phyloP scores from a whole-genome alignment of 2,329 filamentous ascomycete species.

The Raffaelea albimanens region DNA sequence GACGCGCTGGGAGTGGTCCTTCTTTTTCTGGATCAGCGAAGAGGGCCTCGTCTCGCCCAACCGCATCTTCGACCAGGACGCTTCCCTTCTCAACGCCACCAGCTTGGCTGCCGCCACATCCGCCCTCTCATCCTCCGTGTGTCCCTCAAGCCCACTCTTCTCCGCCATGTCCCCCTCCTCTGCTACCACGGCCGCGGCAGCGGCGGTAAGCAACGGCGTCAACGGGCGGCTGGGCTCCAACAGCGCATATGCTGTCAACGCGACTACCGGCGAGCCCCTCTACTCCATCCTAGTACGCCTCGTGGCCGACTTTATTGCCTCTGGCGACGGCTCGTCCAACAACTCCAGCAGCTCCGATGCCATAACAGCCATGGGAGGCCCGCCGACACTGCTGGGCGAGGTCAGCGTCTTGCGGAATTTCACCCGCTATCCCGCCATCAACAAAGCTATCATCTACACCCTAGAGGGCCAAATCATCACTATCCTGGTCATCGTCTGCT shows the following conservation, averaged over 20 bases:
- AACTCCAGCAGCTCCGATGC: slow-evolving; percentile 13
- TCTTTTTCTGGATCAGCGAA: slow-evolving; percentile 91
- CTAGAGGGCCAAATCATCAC: slow-evolving; percentile 94
- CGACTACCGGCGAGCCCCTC: slow-evolving; percentile 22
- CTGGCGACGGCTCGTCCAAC: slow-evolving; percentile 15
- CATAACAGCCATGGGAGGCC: slow-evolving; percentile 12
- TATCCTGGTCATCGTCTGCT: slow-evolving; percentile 79
- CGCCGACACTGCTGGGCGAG: slow-evolving; percentile 44
- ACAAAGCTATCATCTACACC: slow-evolving; percentile 70
- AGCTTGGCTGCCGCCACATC: neutral
- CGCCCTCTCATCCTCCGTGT: slow-evolving; percentile 15
- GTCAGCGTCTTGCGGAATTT: slow-evolving; percentile 48
- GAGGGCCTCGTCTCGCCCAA: slow-evolving; percentile 39
- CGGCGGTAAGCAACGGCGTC: neutral
- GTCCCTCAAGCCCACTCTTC: slow-evolving; percentile 29
- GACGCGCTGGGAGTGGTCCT: slow-evolving; percentile 86
- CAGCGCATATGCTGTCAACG: slow-evolving; percentile 24
- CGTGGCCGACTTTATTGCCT: slow-evolving; percentile 17
- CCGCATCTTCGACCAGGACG: neutral
- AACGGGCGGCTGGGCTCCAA: slow-evolving; percentile 18
- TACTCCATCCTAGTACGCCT: slow-evolving; percentile 22
- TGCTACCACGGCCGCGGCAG: slow-evolving; percentile 14
- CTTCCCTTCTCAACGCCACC: neutral
- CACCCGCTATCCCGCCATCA: slow-evolving; percentile 62
- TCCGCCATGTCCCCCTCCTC: slow-evolving; percentile 28